A percentile compares a stretch with the other conserved stretches of the same genome.
Conservation (phyloP, 768 basidiomycete species). For the Clitopilus passeckerianus region DNA sequence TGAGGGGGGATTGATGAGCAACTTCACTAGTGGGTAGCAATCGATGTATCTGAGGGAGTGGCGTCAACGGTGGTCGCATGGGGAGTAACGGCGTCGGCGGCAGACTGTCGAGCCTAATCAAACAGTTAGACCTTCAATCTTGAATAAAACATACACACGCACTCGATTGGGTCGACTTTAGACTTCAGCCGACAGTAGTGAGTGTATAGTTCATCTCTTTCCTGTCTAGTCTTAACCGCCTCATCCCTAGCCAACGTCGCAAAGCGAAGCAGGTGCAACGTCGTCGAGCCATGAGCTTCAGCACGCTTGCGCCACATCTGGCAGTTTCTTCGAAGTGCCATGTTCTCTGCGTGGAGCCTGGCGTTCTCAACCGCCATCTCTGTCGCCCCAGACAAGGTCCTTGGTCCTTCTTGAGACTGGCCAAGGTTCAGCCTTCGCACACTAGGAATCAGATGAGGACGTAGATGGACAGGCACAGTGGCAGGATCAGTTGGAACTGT, state of each 20-base stretch:
- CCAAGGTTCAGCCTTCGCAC: constrained; percentile 56
- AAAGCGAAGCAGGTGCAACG: constrained; percentile 38
- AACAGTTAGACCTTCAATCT: background rate
- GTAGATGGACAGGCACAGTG: constrained; percentile 52
- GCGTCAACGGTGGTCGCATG: background rate
- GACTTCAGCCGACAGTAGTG: constrained; percentile 24
- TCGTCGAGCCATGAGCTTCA: constrained; percentile 44
- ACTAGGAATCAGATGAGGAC: constrained; percentile 51
- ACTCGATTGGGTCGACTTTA: constrained; percentile 22
- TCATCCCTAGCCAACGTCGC: constrained; percentile 36
- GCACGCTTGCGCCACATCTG: constrained; percentile 44
- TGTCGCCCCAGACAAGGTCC: constrained; percentile 8
- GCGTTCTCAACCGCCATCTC: constrained; percentile 27
- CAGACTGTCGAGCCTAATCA: background rate
- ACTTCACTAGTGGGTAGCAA: background rate
- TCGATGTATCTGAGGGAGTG: background rate
- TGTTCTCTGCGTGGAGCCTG: constrained; percentile 38
- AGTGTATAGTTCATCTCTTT: constrained; percentile 31
- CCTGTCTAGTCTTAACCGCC: constrained; percentile 30
- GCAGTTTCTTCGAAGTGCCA: constrained; percentile 35
- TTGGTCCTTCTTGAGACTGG: constrained; percentile 11
- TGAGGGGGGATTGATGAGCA: background rate
- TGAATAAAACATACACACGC: background rate
- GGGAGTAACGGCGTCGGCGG: background rate
- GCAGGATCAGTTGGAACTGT: constrained; percentile 43